Evolutionary conservation across 2,329 filamentous ascomycete species (phyloP), one percentile per base, ranked within the genome.

Genomic region (Pseudogymnoascus sp.): DNA sequence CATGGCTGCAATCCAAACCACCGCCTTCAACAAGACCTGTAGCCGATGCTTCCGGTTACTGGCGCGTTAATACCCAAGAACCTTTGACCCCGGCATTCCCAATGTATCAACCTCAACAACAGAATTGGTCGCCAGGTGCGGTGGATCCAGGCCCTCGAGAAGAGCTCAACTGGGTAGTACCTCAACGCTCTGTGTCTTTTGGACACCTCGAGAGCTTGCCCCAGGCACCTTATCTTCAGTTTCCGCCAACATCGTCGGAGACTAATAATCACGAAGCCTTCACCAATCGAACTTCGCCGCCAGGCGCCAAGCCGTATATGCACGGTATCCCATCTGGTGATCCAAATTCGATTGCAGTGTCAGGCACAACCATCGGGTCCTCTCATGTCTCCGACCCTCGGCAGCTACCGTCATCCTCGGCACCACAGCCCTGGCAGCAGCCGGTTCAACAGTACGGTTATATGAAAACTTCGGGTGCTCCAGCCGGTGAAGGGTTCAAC

Each of bases 51-150:
- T 77, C 74, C 63, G 66, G 75, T 8, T 74, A 76, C 11, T 86
- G 83, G 84, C 75, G 78, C 65, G 71, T 77, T 6, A 83, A 81
- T 67, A 71, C 80, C 8, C 75, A 80, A 43, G 81, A 82, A 41
- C 78, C 82, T 8, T 75, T 83, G 35, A 79, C 79, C 3, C 75
- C 81, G 0, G 79, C 78, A 2, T 82, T 81, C 65, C 79, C 81
- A 4, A 77, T 81, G 1, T 84, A 70, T 38, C 67, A 70, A 28
- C 66, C 68, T 16, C 68, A 68, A n/a, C 62, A 66, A 6, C 69
- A 70, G 41, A 71, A 66, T 62, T 74, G 73, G 73, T 65, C 71
- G 31, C 60, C 63, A 33, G 62, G 67, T 40, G 68, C 69, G 8
- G 40, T 69, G 16, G 71, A 72, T 37, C 50, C 68, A 6, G 68